These are phyloP conservation scores for Glaciozyma martinii DNA, from an alignment of 768 basidiomycete genomes.

Conservation along the genomic window DNA sequence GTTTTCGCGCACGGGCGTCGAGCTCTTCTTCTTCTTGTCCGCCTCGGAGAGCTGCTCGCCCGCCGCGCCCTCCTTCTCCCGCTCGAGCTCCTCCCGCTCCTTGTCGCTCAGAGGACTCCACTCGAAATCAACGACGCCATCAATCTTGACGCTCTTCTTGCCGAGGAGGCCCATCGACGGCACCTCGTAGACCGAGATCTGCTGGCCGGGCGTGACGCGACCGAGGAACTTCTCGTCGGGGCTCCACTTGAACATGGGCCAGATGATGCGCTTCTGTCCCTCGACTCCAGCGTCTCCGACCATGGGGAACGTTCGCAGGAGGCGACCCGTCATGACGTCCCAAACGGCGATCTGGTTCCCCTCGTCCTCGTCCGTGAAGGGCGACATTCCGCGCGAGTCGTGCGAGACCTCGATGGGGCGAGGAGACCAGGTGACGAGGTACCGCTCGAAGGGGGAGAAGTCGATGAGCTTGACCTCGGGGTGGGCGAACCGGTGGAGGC, in stretches of 20 bases:
- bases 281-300: slow-evolving; percentile 39
- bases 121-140: slow-evolving; percentile 95
- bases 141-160: slow-evolving; percentile 94
- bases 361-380: slow-evolving; percentile 84
- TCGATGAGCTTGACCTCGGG: slow-evolving; percentile 90
- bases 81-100: slow-evolving; percentile 46
- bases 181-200: slow-evolving; percentile 93
- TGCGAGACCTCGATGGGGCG: slow-evolving; percentile 68
- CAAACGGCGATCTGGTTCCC: slow-evolving; percentile 96
- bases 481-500: slow-evolving; percentile 84
- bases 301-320: slow-evolving; percentile 82
- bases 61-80: slow-evolving; percentile 35
- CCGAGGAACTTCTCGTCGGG: slow-evolving; percentile 92
- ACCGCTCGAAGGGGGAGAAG: slow-evolving; percentile 93
- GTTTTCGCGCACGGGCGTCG: slow-evolving; percentile 55
- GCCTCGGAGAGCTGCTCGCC: slow-evolving; percentile 42
- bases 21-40: slow-evolving; percentile 47
- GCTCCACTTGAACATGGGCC: slow-evolving; percentile 96
- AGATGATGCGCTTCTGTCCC: slow-evolving; percentile 58
- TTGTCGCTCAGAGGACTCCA: slow-evolving; percentile 92
- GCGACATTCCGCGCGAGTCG: slow-evolving; percentile 50
- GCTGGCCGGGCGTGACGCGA: slow-evolving; percentile 74
- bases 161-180: slow-evolving; percentile 88
- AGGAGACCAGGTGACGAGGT: slow-evolving; percentile 94
- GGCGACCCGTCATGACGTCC: slow-evolving; percentile 87